These are phyloP conservation scores for Venturia pyrina DNA, from an alignment of 2,329 filamentous ascomycete species.

Conservation along the genomic window DNA sequence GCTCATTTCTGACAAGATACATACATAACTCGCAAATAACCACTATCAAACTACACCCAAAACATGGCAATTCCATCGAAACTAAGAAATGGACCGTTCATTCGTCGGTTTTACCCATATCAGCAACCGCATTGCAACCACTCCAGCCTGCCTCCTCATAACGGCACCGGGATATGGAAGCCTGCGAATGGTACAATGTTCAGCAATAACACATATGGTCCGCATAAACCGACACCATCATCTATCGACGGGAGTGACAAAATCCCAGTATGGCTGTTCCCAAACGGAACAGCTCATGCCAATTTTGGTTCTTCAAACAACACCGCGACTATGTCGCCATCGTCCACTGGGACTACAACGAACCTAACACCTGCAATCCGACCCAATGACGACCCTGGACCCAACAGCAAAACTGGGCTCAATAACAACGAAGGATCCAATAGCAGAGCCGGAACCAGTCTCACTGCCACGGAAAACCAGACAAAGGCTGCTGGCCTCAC, in stretches of 20 bases:
- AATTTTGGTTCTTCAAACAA: background rate
- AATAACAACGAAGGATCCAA: too few species aligned
- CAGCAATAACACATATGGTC: background rate
- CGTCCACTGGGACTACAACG: background rate
- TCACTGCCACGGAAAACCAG: background rate
- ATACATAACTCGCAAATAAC: background rate
- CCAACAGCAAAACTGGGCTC: background rate
- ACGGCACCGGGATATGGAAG: background rate
- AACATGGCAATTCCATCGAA: background rate
- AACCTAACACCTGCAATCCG: background rate
- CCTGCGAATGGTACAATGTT: background rate
- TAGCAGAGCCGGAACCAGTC: too few species aligned
- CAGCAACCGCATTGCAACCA: background rate
- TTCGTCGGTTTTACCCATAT: background rate
- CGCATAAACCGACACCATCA: background rate
- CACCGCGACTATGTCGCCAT: background rate
- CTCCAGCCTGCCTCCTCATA: background rate
- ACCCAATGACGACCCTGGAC: background rate
- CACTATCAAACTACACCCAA: background rate
- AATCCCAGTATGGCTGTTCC: background rate
- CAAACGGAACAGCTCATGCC: background rate
- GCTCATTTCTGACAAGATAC: background rate
- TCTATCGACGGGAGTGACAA: background rate
- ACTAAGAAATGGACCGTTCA: background rate
- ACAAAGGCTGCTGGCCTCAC: background rate